Percentiles rank a stretch among this genome's conserved stretches.
Evolutionary conservation across 495 filamentous ascomycete species (phyloP).

Genomic region (Chaetomium tenue): DNA sequence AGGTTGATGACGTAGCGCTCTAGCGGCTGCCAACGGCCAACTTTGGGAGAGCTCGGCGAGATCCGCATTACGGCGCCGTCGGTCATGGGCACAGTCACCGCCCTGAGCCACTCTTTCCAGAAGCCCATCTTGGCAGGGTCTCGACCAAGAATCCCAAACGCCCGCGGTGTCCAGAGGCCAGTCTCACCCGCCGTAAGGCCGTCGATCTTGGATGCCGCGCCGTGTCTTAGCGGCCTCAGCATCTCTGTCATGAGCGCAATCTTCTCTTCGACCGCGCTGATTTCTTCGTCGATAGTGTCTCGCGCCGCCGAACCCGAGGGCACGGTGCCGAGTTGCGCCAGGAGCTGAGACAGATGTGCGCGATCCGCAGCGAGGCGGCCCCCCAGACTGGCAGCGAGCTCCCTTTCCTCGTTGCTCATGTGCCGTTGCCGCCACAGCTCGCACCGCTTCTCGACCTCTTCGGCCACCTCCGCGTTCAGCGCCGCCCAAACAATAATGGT

Average conservation of each 20-base stretch:
- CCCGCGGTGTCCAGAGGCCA: conserved; percentile 92
- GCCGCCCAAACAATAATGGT: conserved; percentile 92
- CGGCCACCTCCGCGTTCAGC: conserved; percentile 74
- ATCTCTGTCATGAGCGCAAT: conserved; percentile 96
- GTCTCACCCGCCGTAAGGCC: conserved; percentile 94
- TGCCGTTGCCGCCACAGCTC: conserved; percentile 92
- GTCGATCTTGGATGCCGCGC: conserved; percentile 94
- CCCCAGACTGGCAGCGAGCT: conserved; percentile 88
- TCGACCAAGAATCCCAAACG: conserved; percentile 88
- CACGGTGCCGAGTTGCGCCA: conserved; percentile 76
- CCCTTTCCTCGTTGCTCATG: conserved; percentile 94
- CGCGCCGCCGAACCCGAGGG: conserved; percentile 76
- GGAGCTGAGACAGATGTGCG: conserved; percentile 81
- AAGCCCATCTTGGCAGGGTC: conserved; percentile 82
- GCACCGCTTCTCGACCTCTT: conserved; percentile 84
- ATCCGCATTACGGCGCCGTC: conserved; percentile 80
- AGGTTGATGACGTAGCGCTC: conserved; percentile 98
- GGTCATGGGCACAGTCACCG: conserved; percentile 89
- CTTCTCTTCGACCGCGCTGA: conserved; percentile 94
- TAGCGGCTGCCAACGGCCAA: conserved; percentile 95
- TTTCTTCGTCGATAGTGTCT: conserved; percentile 86
- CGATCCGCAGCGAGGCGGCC: conserved; percentile 86
- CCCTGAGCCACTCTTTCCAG: conserved; percentile 98
- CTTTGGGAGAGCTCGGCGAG: conserved; percentile 80
- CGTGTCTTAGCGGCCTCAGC: conserved; percentile 86